These are phyloP conservation scores for Rickenella mellea DNA, from an alignment of 768 basidiomycete genomes.

Conservation along the genomic window DNA sequence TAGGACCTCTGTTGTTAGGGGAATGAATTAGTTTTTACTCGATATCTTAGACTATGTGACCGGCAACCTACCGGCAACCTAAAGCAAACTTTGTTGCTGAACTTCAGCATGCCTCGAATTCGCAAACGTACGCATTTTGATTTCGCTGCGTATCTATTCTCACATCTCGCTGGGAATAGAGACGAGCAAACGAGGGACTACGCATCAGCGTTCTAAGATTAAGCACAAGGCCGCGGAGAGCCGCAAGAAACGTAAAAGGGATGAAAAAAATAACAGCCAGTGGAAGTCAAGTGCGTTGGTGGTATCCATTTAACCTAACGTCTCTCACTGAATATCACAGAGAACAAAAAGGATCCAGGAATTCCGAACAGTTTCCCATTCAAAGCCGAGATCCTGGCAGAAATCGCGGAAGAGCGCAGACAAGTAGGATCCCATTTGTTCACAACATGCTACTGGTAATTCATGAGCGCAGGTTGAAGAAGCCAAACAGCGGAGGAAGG, in stretches of 20 bases:
- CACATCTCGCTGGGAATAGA: constrained; percentile 33
- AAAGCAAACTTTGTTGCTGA: too few species aligned
- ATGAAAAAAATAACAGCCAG: constrained; percentile 66
- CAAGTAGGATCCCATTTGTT: constrained; percentile 22
- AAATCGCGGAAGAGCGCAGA: constrained; percentile 75
- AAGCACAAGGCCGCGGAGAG: constrained; percentile 70
- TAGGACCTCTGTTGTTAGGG: too few species aligned
- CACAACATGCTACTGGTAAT: background rate
- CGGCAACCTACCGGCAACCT: too few species aligned
- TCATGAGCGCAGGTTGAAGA: constrained; percentile 51
- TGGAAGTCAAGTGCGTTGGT: constrained; percentile 78
- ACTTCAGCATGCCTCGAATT: constrained; percentile 10
- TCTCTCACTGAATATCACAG: constrained; percentile 23
- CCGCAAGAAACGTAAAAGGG: constrained; percentile 65
- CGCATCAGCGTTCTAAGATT: constrained; percentile 62
- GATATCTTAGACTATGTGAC: too few species aligned
- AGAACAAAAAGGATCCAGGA: constrained; percentile 82
- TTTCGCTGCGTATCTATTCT: background rate
- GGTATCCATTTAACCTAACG: background rate
- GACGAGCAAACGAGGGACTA: constrained; percentile 75
- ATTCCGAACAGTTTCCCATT: constrained; percentile 90
- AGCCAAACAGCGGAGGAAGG: constrained; percentile 60
- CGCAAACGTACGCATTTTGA: constrained; percentile 14
- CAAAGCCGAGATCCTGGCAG: constrained; percentile 90
- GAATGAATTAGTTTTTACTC: too few species aligned